phyloP scores from a whole-genome alignment of 2,329 filamentous ascomycete species.

The Westerdykella ornata region DNA sequence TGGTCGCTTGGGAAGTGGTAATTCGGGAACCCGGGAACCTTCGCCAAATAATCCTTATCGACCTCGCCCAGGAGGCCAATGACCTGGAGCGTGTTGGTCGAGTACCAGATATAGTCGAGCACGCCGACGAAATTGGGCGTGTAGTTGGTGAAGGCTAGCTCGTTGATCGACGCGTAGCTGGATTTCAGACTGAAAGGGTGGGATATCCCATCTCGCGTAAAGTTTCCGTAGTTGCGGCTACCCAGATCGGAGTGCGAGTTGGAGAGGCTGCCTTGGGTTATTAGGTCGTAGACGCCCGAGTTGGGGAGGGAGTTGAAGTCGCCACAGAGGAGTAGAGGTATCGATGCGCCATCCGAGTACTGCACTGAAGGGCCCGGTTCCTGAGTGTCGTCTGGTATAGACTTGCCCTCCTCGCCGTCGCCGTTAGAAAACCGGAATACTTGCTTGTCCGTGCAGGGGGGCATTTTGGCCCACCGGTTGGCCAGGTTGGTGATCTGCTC shows the following conservation, averaged over 20 bases:
- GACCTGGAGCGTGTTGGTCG: slow-evolving; percentile 79
- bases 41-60: slow-evolving; percentile 75
- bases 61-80: slow-evolving; percentile 79
- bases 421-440: slow-evolving; percentile 45
- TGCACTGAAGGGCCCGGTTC: slow-evolving; percentile 76
- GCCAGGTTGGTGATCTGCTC: slow-evolving; percentile 82
- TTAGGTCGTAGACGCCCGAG: slow-evolving; percentile 85
- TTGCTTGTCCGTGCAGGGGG: slow-evolving; percentile 73
- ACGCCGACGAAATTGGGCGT: slow-evolving; percentile 87
- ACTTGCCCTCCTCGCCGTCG: slow-evolving; percentile 42
- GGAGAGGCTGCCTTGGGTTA: slow-evolving; percentile 70
- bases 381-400: slow-evolving; percentile 47
- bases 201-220: slow-evolving; percentile 84
- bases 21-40: slow-evolving; percentile 85
- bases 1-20: slow-evolving; percentile 94
- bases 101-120: slow-evolving; percentile 98
- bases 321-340: slow-evolving; percentile 84
- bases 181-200: slow-evolving; percentile 94
- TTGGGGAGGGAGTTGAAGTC: slow-evolving; percentile 90
- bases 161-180: slow-evolving; percentile 75
- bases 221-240: slow-evolving; percentile 81
- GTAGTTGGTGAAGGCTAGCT: slow-evolving; percentile 93
- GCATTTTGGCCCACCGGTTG: slow-evolving; percentile 74
- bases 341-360: slow-evolving; percentile 78
- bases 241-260: slow-evolving; percentile 75